Percentiles rank a stretch among this genome's conserved stretches.
phyloP scores from a whole-genome alignment of 2,329 filamentous ascomycete species.

The Xylariales sp. region DNA sequence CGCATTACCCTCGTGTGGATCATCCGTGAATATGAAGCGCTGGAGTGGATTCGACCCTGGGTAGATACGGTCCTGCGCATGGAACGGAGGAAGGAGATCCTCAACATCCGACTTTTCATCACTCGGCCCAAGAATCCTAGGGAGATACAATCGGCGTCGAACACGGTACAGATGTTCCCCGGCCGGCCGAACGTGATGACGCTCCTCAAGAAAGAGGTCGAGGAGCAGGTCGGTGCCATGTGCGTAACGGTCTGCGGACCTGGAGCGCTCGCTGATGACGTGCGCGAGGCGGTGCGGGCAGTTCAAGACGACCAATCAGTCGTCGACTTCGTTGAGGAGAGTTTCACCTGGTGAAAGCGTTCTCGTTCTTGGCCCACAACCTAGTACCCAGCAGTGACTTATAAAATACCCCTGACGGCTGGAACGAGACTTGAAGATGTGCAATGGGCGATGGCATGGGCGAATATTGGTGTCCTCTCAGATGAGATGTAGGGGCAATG shows the following conservation, averaged over 20 bases:
- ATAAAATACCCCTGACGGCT: background rate
- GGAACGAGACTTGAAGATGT: too few species aligned
- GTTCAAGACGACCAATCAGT: slow-evolving; percentile 56
- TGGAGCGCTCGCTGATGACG: slow-evolving; percentile 70
- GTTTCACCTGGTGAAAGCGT: slow-evolving; percentile 60
- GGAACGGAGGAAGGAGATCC: slow-evolving; percentile 73
- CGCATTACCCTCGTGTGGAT: slow-evolving; percentile 86
- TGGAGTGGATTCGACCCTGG: slow-evolving; percentile 93
- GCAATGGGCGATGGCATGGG: too few species aligned
- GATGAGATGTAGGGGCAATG: too few species aligned
- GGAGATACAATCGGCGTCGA: slow-evolving; percentile 71
- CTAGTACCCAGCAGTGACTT: too few species aligned
- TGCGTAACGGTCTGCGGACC: slow-evolving; percentile 78
- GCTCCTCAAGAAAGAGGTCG: slow-evolving; percentile 76
- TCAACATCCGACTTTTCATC: slow-evolving; percentile 85
- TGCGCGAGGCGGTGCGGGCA: slow-evolving; percentile 61
- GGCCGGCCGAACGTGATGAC: slow-evolving; percentile 79
- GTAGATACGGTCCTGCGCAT: slow-evolving; percentile 70
- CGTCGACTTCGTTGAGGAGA: slow-evolving; percentile 74
- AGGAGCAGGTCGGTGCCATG: slow-evolving; percentile 81
- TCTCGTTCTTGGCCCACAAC: background rate
- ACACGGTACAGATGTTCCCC: slow-evolving; percentile 86
- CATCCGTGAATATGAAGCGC: slow-evolving; percentile 79
- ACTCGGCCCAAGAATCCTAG: slow-evolving; percentile 81
- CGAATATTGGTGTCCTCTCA: too few species aligned